Evolutionary conservation across 345 rosid genomes (phyloP).

Genomic region (Citrus hindsii): DNA sequence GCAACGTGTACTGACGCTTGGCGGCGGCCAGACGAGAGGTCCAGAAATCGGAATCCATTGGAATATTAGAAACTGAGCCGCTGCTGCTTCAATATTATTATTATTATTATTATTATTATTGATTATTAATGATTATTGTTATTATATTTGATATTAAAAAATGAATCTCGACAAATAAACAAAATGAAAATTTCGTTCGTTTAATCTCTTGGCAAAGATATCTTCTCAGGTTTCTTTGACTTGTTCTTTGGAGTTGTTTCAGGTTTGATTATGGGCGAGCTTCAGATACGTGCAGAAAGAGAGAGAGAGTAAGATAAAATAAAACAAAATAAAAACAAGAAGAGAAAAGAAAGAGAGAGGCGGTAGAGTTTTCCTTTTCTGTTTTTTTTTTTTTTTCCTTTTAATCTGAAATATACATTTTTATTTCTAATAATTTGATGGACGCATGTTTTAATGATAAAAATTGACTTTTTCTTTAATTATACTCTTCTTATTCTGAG

Average conservation of each 20-base stretch:
- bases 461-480: slow-evolving; percentile 5
- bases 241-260: neutral
- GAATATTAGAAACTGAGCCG: slow-evolving; percentile 15
- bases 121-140: neutral
- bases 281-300: neutral
- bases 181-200: neutral
- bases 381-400: too few relatives aligned
- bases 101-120: neutral
- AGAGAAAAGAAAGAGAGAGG: neutral
- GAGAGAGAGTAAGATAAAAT: too few relatives aligned
- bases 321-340: too few relatives aligned
- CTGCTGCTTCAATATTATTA: neutral
- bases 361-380: neutral
- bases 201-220: neutral
- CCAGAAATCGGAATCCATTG: slow-evolving; percentile 63
- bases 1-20: slow-evolving; percentile 48
- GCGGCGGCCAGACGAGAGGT: slow-evolving; percentile 58
- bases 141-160: neutral
- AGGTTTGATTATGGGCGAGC: neutral
- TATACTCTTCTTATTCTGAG: neutral
- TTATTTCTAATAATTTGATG: neutral
- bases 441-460: neutral
- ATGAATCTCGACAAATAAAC: neutral
- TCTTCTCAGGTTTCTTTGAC: neutral
- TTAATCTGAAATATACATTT: neutral